Percentiles rank a stretch among this genome's conserved stretches.
These are phyloP conservation scores for Globisporangium barbulae DNA, from an alignment of 352 stramenopile species.

Conservation along the genomic window DNA sequence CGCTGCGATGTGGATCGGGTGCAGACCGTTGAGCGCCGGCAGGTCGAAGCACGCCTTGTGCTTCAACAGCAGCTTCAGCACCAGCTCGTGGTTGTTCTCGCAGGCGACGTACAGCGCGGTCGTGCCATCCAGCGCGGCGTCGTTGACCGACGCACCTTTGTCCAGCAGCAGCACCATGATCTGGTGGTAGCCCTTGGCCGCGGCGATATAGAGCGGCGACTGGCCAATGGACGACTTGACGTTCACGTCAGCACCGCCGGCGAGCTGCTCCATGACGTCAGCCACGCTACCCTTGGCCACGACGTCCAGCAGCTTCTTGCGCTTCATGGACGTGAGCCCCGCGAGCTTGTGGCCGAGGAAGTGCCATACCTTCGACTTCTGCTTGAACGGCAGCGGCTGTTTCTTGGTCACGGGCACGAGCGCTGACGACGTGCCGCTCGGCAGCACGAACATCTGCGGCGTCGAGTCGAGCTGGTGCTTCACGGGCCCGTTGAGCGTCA, in stretches of 20 bases:
- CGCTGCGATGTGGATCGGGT: conserved; percentile 59
- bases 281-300: conserved; percentile 46
- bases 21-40: conserved; percentile 38
- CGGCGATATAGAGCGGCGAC: conserved; percentile 58
- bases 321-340: conserved; percentile 64
- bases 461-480: conserved; percentile 39
- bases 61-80: conserved; percentile 55
- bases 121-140: conserved; percentile 46
- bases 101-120: conserved; percentile 59
- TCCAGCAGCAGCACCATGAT: conserved; percentile 71
- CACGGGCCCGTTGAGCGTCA: conserved; percentile 44
- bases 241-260: conserved; percentile 53
- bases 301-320: conserved; percentile 65
- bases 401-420: conserved; percentile 53
- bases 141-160: conserved; percentile 54
- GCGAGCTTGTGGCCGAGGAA: conserved; percentile 77
- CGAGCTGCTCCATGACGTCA: conserved; percentile 63
- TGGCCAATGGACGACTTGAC: conserved; percentile 47
- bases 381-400: conserved; percentile 26
- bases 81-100: conserved; percentile 54
- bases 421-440: conserved; percentile 21
- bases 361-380: conserved; percentile 55
- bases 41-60: conserved; percentile 50
- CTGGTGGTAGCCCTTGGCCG: conserved; percentile 46
- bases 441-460: conserved; percentile 35